Evolutionary conservation across 768 basidiomycete genomes (phyloP).

Genomic region (Postia placenta): DNA sequence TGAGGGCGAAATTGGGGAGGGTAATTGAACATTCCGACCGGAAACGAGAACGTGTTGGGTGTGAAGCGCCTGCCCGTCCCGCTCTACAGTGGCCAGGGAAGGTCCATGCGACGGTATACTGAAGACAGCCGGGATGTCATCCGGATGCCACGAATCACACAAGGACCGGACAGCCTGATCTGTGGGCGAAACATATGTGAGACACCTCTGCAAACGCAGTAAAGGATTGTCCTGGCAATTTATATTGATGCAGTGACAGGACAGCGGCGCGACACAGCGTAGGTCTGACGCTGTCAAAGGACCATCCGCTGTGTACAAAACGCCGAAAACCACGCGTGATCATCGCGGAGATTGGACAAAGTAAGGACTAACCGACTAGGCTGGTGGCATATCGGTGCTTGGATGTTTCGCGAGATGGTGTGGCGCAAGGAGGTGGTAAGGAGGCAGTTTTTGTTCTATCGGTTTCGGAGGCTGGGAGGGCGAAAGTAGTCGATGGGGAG

Average conservation of each 20-base stretch:
- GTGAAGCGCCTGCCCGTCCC: not conserved
- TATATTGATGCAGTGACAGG: too few species aligned
- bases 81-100: not conserved
- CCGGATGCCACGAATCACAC: conserved; percentile 74
- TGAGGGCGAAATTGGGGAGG: conserved; percentile 48
- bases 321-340: too few species aligned
- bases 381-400: conserved; percentile 59
- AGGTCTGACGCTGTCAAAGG: too few species aligned
- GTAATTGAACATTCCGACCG: conserved; percentile 37
- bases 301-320: too few species aligned
- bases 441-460: conserved; percentile 15
- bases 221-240: too few species aligned
- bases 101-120: conserved; percentile 5
- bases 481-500: conserved; percentile 31
- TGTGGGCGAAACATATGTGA: conserved; percentile 22
- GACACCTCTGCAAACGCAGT: not conserved
- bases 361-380: conserved; percentile 56
- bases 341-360: not conserved
- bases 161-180: conserved; percentile 77
- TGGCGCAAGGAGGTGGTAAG: conserved; percentile 29
- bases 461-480: too few species aligned
- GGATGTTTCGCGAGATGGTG: conserved; percentile 39
- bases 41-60: not conserved
- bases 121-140: conserved; percentile 64
- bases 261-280: too few species aligned